Conservation (phyloP, 495 filamentous ascomycete genomes). For the Aspergillus conjunctus region DNA sequence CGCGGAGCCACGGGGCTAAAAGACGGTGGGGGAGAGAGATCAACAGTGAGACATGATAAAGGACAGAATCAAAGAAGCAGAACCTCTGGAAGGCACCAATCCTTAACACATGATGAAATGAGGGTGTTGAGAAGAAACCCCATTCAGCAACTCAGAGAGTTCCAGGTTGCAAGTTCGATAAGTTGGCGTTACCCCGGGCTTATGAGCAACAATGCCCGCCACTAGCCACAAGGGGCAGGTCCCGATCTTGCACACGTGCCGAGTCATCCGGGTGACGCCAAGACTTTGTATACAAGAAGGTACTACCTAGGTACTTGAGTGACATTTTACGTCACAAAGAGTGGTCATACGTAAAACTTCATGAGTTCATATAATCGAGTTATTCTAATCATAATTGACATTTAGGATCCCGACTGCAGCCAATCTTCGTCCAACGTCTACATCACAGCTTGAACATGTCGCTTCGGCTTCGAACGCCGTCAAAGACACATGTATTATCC, state of each 20-base stretch:
- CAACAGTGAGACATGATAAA: constrained; percentile 7
- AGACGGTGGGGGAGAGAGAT: not conserved
- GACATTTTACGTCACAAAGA: not conserved
- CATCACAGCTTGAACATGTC: constrained; percentile 58
- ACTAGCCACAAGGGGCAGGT: constrained; percentile 17
- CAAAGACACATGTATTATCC: constrained; percentile 91
- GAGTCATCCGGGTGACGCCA: not conserved
- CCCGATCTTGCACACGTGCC: constrained; percentile 7
- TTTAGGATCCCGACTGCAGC: not conserved
- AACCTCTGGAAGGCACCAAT: not conserved
- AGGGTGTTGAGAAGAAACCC: not conserved
- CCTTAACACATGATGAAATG: constrained; percentile 6
- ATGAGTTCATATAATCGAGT: constrained; percentile 14
- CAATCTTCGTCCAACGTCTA: not conserved
- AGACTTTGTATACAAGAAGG: constrained; percentile 5
- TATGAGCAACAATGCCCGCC: not conserved
- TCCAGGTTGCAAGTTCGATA: constrained; percentile 1
- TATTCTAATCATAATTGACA: constrained; percentile 3
- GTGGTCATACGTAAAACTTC: not conserved
- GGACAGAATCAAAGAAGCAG: not conserved
- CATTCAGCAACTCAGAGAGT: not conserved
- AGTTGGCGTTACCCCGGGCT: constrained; percentile 4
- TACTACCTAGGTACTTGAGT: not conserved
- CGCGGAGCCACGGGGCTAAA: not conserved
- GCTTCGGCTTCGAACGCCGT: constrained; percentile 80